These are phyloP conservation scores for Coelastrella sp. DNA, from an alignment of 139 green algal genomes.

Conservation along the genomic window DNA sequence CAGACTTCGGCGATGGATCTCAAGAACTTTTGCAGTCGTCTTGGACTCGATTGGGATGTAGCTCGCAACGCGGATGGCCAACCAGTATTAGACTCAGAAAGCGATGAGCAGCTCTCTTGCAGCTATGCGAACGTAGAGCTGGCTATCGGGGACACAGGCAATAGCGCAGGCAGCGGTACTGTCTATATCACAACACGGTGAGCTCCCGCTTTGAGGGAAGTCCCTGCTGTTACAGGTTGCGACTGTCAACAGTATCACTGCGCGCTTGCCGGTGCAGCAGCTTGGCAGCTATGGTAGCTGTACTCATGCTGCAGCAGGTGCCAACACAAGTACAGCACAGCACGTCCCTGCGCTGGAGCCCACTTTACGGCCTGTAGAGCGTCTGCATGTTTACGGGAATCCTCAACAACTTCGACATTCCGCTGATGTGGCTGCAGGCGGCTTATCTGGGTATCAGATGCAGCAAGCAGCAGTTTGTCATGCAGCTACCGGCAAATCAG, in stretches of 20 bases:
- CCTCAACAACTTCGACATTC: not conserved
- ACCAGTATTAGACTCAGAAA: conserved; percentile 35
- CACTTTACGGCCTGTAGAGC: not conserved
- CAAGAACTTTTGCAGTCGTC: not conserved
- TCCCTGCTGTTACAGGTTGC: not conserved
- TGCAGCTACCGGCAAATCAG: conserved; percentile 61
- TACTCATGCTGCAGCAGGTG: too few relatives aligned
- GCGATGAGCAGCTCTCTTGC: conserved; percentile 48
- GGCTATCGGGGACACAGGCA: conserved; percentile 47
- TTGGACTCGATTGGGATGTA: conserved; percentile 48
- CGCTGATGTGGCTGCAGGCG: conserved; percentile 43
- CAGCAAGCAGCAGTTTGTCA: conserved; percentile 8
- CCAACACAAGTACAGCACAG: too few relatives aligned
- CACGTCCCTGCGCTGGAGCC: too few relatives aligned
- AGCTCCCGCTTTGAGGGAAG: not conserved
- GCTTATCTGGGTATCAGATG: conserved; percentile 52
- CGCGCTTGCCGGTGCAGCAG: not conserved
- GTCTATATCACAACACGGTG: conserved; percentile 57
- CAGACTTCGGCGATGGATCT: conserved; percentile 10
- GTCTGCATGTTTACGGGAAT: not conserved
- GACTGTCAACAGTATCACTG: not conserved
- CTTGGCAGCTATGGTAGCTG: not conserved
- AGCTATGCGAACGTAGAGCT: conserved; percentile 48
- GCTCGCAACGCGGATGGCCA: conserved; percentile 19
- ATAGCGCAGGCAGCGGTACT: conserved; percentile 39